Conservation (phyloP, 2,329 filamentous ascomycete genomes). For the Paraphaeosphaeria minitans region DNA sequence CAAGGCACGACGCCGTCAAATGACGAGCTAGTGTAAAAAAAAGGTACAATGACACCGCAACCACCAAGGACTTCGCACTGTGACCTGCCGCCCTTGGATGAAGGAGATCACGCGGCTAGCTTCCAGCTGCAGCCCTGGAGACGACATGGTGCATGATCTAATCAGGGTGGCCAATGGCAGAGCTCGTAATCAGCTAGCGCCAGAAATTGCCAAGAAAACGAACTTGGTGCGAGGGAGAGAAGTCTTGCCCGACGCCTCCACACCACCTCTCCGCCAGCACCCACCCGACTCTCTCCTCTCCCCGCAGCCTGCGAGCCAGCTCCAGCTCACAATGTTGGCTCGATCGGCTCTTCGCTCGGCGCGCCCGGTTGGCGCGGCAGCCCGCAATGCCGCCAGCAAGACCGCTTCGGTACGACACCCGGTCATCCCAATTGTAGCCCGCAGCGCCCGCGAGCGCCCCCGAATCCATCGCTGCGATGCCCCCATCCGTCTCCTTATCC, state of each 20-base stretch:
- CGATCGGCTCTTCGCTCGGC: conserved; percentile 87
- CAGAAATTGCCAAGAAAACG: conserved; percentile 21
- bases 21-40: conserved; percentile 3
- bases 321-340: conserved; percentile 78
- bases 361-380: conserved; percentile 83
- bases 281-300: conserved; percentile 41
- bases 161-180: conserved; percentile 25
- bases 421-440: conserved; percentile 32
- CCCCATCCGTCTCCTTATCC: conserved; percentile 23
- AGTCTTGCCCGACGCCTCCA: conserved; percentile 19
- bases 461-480: conserved; percentile 26
- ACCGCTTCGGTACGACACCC: conserved; percentile 53
- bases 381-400: conserved; percentile 63
- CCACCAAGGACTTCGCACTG: not conserved
- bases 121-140: too few relatives aligned
- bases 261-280: conserved; percentile 38
- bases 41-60: not conserved
- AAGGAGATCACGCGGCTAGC: not conserved
- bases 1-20: not conserved
- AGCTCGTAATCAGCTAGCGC: conserved; percentile 16
- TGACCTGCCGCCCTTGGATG: not conserved
- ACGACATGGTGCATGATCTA: not conserved
- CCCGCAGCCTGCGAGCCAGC: conserved; percentile 45
- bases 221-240: conserved; percentile 16
- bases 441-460: conserved; percentile 36